phyloP scores from a whole-genome alignment of 202 grass and related monocot genomes.

The Panicum hallii region DNA sequence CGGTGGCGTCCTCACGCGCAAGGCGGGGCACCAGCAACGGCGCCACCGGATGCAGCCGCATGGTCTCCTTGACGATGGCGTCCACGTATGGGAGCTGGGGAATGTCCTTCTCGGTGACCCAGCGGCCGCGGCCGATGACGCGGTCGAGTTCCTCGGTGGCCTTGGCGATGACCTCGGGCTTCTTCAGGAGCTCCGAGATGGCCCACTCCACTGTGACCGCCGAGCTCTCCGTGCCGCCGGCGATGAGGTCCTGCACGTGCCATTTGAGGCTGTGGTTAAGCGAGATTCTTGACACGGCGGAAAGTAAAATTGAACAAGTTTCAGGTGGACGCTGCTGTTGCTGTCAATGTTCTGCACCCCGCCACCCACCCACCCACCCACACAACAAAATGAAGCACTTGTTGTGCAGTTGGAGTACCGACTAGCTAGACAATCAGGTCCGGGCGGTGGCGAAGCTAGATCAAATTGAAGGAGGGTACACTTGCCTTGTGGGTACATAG shows the following conservation, averaged over 20 bases:
- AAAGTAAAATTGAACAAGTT: no score
- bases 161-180: conserved; percentile 59
- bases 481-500: no score
- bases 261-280: neutral
- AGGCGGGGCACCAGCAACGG: conserved; percentile 71
- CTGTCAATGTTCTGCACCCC: no score
- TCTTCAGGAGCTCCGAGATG: conserved; percentile 73
- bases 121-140: conserved; percentile 57
- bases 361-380: no score
- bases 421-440: no score
- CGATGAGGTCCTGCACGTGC: conserved; percentile 67
- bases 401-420: no score
- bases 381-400: no score
- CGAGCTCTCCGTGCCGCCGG: conserved; percentile 77
- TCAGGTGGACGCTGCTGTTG: no score
- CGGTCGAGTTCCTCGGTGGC: conserved; percentile 75
- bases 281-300: no score
- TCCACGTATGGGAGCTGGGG: conserved; percentile 60
- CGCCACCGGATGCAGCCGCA: conserved; percentile 70
- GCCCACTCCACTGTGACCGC: conserved; percentile 80
- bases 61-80: conserved; percentile 80
- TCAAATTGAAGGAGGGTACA: no score
- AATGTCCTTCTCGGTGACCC: conserved; percentile 76
- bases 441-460: no score
- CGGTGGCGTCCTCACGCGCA: conserved; percentile 50